These are phyloP conservation scores for Ustilago nuda DNA, from an alignment of 1,284 basidiomycete species.

Conservation along the genomic window DNA sequence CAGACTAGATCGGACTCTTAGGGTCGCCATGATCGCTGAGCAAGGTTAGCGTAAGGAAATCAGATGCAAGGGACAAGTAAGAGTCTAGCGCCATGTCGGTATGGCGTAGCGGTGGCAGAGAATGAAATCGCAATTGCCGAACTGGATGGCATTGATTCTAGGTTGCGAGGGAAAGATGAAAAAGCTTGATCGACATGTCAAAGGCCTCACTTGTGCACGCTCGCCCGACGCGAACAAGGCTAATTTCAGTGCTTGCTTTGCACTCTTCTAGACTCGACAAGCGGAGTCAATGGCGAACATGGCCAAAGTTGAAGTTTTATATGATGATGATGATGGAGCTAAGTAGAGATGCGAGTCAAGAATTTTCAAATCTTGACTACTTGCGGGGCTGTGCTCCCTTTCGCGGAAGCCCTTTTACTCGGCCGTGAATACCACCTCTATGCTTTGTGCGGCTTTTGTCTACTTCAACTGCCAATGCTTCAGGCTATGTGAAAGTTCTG, in stretches of 20 bases:
- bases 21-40: too few species aligned
- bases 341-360: too few species aligned
- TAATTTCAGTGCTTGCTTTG: not conserved
- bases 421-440: too few species aligned
- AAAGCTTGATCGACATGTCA: not conserved
- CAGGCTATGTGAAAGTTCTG: not conserved
- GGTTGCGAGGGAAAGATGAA: not conserved
- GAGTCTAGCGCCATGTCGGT: not conserved
- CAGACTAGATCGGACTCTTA: too few species aligned
- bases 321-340: too few species aligned
- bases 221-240: conserved; percentile 1
- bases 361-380: too few species aligned
- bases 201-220: not conserved
- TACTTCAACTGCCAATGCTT: not conserved
- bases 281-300: not conserved
- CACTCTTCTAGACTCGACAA: not conserved
- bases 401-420: too few species aligned
- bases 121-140: not conserved
- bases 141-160: not conserved
- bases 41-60: not conserved
- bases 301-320: too few species aligned
- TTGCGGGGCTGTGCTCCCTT: too few species aligned
- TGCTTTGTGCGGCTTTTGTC: too few species aligned
- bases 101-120: not conserved
- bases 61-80: not conserved